Percentiles rank a stretch among this genome's conserved stretches.
Conservation (phyloP, 768 basidiomycete species). For the Ramaria rubella region DNA sequence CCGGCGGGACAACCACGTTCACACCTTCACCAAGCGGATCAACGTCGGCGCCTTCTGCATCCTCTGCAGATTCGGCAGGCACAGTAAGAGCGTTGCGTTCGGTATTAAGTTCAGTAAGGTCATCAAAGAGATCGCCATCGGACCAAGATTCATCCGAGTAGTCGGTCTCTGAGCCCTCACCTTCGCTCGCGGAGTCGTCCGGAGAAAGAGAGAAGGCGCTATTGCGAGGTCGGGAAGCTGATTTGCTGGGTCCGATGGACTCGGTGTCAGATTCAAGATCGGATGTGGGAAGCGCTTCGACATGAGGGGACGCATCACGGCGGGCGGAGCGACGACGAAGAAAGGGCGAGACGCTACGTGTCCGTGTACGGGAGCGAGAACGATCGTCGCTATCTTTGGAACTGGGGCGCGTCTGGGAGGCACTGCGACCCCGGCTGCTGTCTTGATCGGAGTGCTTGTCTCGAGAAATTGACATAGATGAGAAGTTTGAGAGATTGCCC, state of each 20-base stretch:
- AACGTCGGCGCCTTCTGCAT: slow-evolving; percentile 44
- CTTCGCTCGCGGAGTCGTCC: slow-evolving; percentile 54
- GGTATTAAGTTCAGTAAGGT: slow-evolving; percentile 81
- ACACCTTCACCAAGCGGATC: slow-evolving; percentile 91
- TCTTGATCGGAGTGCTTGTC: slow-evolving; percentile 31
- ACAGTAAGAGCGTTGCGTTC: slow-evolving; percentile 65
- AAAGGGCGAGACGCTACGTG: slow-evolving; percentile 80
- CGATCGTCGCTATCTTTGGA: slow-evolving; percentile 35
- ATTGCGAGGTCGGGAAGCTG: slow-evolving; percentile 49
- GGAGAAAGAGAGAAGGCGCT: slow-evolving; percentile 34
- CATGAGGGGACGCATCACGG: slow-evolving; percentile 43
- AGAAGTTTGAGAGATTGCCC: slow-evolving; percentile 58
- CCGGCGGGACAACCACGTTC: slow-evolving; percentile 78
- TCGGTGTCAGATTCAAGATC: slow-evolving; percentile 53
- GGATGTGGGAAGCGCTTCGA: slow-evolving; percentile 54
- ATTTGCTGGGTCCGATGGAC: slow-evolving; percentile 15
- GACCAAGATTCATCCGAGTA: slow-evolving; percentile 45
- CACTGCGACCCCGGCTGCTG: slow-evolving; percentile 47
- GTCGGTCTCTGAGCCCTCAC: slow-evolving; percentile 39
- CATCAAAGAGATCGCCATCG: slow-evolving; percentile 59
- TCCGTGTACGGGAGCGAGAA: slow-evolving; percentile 39
- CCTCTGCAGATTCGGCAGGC: slow-evolving; percentile 28
- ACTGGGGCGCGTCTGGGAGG: slow-evolving; percentile 24
- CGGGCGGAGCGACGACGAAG: slow-evolving; percentile 59
- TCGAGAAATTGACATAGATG: slow-evolving; percentile 44